Evolutionary conservation across 2,329 filamentous ascomycete genomes (phyloP).

Genomic region (Fusarium marasasianum): DNA sequence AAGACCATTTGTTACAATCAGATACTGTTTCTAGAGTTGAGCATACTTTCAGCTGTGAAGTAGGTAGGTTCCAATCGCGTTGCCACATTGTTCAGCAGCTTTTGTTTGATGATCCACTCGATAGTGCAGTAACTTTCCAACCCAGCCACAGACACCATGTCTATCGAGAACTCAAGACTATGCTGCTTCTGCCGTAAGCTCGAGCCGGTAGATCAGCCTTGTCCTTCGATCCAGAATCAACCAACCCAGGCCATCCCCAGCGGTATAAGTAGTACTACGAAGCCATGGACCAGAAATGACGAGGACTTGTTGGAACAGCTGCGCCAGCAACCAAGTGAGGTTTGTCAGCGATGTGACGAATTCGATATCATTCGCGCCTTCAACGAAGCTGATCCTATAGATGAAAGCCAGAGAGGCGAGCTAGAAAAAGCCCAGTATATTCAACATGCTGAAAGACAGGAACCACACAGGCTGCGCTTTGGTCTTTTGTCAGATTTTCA

Average conservation of each 20-base stretch:
- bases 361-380: not conserved
- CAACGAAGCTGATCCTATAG: not conserved
- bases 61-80: rapidly evolving
- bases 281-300: not conserved
- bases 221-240: not conserved
- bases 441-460: not conserved
- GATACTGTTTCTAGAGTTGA: rapidly evolving
- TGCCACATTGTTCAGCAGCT: rapidly evolving
- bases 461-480: not conserved
- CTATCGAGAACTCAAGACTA: not conserved
- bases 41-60: rapidly evolving
- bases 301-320: not conserved
- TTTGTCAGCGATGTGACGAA: not conserved
- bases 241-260: not conserved
- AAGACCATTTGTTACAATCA: not conserved
- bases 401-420: not conserved
- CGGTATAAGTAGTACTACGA: not conserved
- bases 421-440: not conserved
- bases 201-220: not conserved
- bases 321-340: not conserved
- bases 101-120: too few relatives aligned
- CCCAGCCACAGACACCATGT: not conserved
- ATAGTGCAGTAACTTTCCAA: not conserved
- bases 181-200: not conserved
- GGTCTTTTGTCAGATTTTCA: not conserved